Evolutionary conservation across 371 early-diverging fungal genomes (phyloP).

Genomic region (Mucor velutinosus): DNA sequence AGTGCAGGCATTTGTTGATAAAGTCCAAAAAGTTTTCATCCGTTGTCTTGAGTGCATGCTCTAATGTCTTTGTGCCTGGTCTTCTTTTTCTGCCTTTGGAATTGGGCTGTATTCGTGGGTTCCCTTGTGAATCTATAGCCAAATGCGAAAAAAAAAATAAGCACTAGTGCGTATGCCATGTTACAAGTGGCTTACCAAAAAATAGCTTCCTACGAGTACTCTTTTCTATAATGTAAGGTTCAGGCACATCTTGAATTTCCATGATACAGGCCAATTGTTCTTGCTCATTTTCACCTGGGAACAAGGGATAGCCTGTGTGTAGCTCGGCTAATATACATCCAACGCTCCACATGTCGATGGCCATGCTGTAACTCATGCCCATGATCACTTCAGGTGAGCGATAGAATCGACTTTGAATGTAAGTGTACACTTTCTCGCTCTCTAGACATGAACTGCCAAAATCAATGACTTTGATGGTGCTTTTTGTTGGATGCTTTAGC

Average conservation of each 20-base stretch:
- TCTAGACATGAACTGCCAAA: slow-evolving; percentile 88
- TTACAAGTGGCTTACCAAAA: slow-evolving; percentile 71
- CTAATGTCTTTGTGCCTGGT: slow-evolving; percentile 76
- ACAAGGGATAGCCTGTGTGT: slow-evolving; percentile 83
- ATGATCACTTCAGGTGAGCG: slow-evolving; percentile 96
- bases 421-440: slow-evolving; percentile 83
- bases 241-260: slow-evolving; percentile 85
- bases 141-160: slow-evolving; percentile 14
- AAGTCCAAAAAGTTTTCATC: slow-evolving; percentile 85
- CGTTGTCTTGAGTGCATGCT: slow-evolving; percentile 63
- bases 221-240: slow-evolving; percentile 70
- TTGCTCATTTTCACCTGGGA: slow-evolving; percentile 95
- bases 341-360: slow-evolving; percentile 98
- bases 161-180: background rate
- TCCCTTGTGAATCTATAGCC: slow-evolving; percentile 58
- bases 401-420: slow-evolving; percentile 96
- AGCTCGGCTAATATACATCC: slow-evolving; percentile 98
- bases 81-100: slow-evolving; percentile 85
- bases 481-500: slow-evolving; percentile 55
- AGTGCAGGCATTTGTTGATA: slow-evolving; percentile 76
- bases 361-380: slow-evolving; percentile 76
- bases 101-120: slow-evolving; percentile 74
- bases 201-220: slow-evolving; percentile 81
- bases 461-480: slow-evolving; percentile 89
- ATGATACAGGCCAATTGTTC: slow-evolving; percentile 93